Base-by-base conservation (phyloP, 805 yeast genomes). In the Naumovozyma dairenensis region DNA sequence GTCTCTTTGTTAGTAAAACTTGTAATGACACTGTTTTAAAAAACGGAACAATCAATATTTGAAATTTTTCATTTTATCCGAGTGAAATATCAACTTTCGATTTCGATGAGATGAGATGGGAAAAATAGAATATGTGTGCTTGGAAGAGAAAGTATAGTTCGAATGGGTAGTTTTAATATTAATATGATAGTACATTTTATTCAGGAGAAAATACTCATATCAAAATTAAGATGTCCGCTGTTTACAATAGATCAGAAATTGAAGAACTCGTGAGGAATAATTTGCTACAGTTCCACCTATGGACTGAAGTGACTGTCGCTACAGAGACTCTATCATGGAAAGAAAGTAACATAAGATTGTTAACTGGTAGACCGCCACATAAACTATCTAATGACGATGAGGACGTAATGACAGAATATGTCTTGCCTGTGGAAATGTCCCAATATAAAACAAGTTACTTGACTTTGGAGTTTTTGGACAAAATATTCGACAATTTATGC, bases 361-460 rank as follows among this genome's bases (percentile, higher is more conserved):
- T 53, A 10, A 31, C 34, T 12, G 59, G 59, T 4, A 17, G 25
- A 21, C 55, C 58, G 2, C 41, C 51, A 4, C 44, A 43, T 17
- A 41, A 43, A 28, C 31, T 44, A 32, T 46, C 48, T 26, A 49
- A 53, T 29, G 59, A 51, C 33, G 38, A 35, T 16, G 39, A 32
- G 2, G 17, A 8, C 12, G 12, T 31, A 2, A n/a, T 10, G 13
- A 21, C 25, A 5, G 59, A 57, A 26, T 54, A 45, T 30, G 43
- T 57, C 9, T 22, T 53, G 8, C 60, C 62, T 3, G 44, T 57
- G 2, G 52, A 51, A 17, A 39, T 54, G 45, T 45, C 51, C 1
- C 58, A 54, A 36, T 46, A 55, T 26, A 35, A 42, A 17, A 34
- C 34, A 1, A 45, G 46, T 6, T 30, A 28, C 7, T 20, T 56